Percentiles rank a stretch among this genome's conserved stretches.
Evolutionary conservation across 163 green algal species (phyloP).

Genomic region (Coccomyxa subellipsoidea): DNA sequence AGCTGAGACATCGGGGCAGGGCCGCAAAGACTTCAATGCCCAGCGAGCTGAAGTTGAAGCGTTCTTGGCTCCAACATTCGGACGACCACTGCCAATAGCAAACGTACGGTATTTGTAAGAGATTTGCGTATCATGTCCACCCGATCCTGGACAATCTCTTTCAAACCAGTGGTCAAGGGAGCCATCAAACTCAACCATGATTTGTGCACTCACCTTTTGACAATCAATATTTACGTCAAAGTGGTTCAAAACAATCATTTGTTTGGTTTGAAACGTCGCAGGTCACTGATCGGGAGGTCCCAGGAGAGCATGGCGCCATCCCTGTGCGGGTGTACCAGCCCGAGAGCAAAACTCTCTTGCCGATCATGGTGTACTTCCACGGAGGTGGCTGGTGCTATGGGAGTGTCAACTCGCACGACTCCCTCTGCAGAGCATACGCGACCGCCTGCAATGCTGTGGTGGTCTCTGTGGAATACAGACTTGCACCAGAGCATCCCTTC

Average conservation of each 20-base stretch:
- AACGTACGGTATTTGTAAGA: not conserved
- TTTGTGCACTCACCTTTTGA: too few species aligned
- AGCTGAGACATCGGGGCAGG: too few species aligned
- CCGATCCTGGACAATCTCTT: too few species aligned
- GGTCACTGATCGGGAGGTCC: not conserved
- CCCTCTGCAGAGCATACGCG: not conserved
- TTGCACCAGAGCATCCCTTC: constrained; percentile 8
- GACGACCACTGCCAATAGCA: not conserved
- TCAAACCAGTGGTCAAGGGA: too few species aligned
- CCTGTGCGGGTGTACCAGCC: not conserved
- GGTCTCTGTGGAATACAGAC: constrained; percentile 8
- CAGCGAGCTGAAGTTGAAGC: not conserved
- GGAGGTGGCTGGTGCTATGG: not conserved
- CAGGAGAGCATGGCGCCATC: not conserved
- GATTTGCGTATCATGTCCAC: too few species aligned
- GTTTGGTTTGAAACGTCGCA: not conserved
- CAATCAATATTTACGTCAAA: too few species aligned
- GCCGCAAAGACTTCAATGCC: not conserved
- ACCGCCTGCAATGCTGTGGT: not conserved
- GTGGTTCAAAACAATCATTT: not conserved
- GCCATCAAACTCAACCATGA: too few species aligned
- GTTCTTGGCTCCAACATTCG: not conserved
- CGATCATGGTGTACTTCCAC: not conserved
- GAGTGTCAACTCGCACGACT: not conserved
- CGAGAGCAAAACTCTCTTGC: not conserved